Percentiles rank a stretch among this genome's conserved stretches.
These are phyloP conservation scores for Cladosporium sp. DNA, from an alignment of 2,329 filamentous ascomycete genomes.

Conservation along the genomic window DNA sequence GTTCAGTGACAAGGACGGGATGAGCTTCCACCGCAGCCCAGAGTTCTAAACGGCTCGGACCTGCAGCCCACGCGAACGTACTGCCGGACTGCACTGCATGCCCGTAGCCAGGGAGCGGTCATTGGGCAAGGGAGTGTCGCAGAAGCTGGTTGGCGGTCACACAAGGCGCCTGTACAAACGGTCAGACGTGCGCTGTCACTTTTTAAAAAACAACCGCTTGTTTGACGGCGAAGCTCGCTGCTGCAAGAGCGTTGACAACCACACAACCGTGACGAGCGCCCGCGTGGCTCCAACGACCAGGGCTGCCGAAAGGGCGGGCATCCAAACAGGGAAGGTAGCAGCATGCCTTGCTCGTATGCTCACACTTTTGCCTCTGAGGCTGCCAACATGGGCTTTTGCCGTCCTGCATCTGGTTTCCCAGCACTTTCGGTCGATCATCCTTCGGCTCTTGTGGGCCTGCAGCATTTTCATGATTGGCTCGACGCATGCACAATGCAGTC, in stretches of 20 bases:
- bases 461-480: conserved; percentile 10
- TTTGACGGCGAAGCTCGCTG: conserved; percentile 22
- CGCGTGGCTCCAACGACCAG: conserved; percentile 13
- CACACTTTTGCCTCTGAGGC: conserved; percentile 16
- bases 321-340: conserved; percentile 15
- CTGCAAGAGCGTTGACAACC: conserved; percentile 18
- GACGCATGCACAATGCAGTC: conserved; percentile 8
- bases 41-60: conserved; percentile 17
- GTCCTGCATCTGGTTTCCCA: conserved; percentile 5
- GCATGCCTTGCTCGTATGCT: conserved; percentile 3
- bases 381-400: conserved; percentile 5
- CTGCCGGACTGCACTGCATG: conserved; percentile 10
- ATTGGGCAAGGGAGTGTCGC: conserved; percentile 11
- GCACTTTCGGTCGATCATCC: conserved; percentile 8
- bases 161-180: conserved; percentile 21
- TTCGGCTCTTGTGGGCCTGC: conserved; percentile 10
- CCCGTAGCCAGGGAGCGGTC: conserved; percentile 5
- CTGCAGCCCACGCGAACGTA: conserved; percentile 17
- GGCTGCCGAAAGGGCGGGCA: conserved; percentile 7
- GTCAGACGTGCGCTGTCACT: conserved; percentile 20
- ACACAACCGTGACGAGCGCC: conserved; percentile 3
- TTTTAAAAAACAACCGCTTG: conserved; percentile 3
- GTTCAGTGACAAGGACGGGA: conserved; percentile 10
- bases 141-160: conserved; percentile 13
- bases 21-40: conserved; percentile 6